Base-by-base conservation (phyloP, 345 rosid genomes). In the Schrenkiella parvula region DNA sequence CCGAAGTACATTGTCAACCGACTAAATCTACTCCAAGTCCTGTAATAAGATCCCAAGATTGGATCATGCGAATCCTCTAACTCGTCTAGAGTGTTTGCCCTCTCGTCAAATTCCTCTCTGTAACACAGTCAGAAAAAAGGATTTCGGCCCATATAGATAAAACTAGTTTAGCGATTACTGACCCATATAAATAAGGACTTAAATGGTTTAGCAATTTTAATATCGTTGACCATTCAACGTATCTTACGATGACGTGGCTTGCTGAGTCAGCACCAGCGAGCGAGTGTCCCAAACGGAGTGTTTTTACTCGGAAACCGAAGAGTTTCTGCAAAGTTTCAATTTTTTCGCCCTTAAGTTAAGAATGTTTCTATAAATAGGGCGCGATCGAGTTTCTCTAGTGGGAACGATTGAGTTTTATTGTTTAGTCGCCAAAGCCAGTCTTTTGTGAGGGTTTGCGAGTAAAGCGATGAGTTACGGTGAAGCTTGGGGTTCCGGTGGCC, bases 391-490 rank as follows among this genome's bases (percentile, higher is more conserved):
- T 28, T 22, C 9, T n/a, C 9, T n/a, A 22, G 9, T 55, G 26
- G 15, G 8, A 15, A 18, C 56, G 22, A 47, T 38, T 72, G 52
- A 47, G 6, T 42, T 57, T 9, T 18, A 29, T 15, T 17, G n/a
- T n/a, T 28, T 12, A 10, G 18, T 5, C n/a, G n/a, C 47, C 2
- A 47, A 59, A 58, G 38, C 8, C 23, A 6, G 13, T 39, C 62
- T 48, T 46, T 21, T n/a, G 8, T 5, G 21, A 22, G 29, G 0
- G 4, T 32, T 64, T 3, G 0, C 1, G 25, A 17, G 18, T 8
- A 0, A 26, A 38, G 63, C 64, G 57, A 81, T 83, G 84, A 62
- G 59, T 60, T 61, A 29, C 28, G 37, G 64, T 28, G 59, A 68
- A 18, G 67, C 12, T 54, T 4, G 37, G 17, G 8, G 66, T 34